Base-by-base conservation (phyloP, 2,329 filamentous ascomycete genomes). In the Exophiala calicioides region DNA sequence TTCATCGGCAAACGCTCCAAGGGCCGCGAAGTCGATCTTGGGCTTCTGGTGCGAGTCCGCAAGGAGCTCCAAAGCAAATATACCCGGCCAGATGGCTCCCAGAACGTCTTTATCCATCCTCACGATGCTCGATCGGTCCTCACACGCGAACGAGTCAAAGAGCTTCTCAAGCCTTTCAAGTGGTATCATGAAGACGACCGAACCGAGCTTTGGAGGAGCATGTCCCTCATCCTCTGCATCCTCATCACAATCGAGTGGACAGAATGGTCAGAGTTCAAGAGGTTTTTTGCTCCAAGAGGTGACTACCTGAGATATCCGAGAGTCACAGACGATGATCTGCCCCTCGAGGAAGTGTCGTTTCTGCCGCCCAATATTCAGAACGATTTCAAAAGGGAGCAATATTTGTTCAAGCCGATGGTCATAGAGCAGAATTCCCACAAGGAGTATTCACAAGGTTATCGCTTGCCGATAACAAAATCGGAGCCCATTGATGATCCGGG, bases 141-240 rank as follows among this genome's bases (percentile, higher is more conserved):
- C 6, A 23, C 9, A 5, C 34, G 34, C 9, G 34, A 38, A 38
- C 16, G 34, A n/a, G 34, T 38, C 18, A 20, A 19, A 10, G 34
- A 38, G 9, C 34, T 38, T 7, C 21, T 38, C 34, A 20, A 23
- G 13, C 16, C 16, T n/a, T 24, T 38, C 12, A 18, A 12, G 15
- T 38, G 34, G 34, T 38, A 38, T 23, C 13, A 23, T 19, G 34
- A 38, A 19, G 19, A 24, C 21, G 34, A 38, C 15, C 34, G 13
- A 5, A 24, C 16, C 21, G 12, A 20, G 8, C 13, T 38, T 7
- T 38, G 19, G 13, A 18, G 18, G 18, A 20, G 5, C 12, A 38
- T 38, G 34, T 12, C 16, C 13, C 21, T 38, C 18, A 38, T 38
- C 9, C 12, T 38, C 34, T 38, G 34, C 34, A 38, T 38, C 21